Evolutionary conservation across 305 asterid species (phyloP).

Genomic region (Fraxinus albicans): DNA sequence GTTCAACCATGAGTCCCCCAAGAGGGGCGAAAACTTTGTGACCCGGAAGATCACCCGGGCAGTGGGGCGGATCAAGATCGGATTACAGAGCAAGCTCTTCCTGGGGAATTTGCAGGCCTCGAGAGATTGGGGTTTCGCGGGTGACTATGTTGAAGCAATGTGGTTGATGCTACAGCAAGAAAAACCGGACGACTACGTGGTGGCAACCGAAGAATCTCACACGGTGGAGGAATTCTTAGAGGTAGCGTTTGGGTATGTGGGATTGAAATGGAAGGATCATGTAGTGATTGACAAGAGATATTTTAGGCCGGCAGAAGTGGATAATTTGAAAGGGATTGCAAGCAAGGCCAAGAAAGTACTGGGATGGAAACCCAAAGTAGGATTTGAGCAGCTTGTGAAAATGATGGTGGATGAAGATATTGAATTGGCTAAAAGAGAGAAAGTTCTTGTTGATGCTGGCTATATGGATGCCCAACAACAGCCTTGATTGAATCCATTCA

Average conservation of each 20-base stretch:
- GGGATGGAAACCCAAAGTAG: conserved; percentile 91
- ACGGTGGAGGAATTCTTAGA: conserved; percentile 84
- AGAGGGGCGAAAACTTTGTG: conserved; percentile 94
- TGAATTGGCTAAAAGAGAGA: conserved; percentile 92
- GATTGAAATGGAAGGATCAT: conserved; percentile 79
- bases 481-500: conserved; percentile 44
- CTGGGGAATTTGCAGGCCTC: conserved; percentile 84
- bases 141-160: conserved; percentile 99
- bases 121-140: conserved; percentile 94
- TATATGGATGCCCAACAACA: conserved; percentile 97
- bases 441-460: conserved; percentile 92
- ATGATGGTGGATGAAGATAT: conserved; percentile 99
- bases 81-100: conserved; percentile 87
- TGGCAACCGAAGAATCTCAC: conserved; percentile 96
- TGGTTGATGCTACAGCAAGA: conserved; percentile 99
- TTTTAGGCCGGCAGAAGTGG: conserved; percentile 91
- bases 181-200: conserved; percentile 90
- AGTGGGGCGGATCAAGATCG: conserved; percentile 85
- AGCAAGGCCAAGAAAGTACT: conserved; percentile 71
- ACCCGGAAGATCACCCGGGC: conserved; percentile 95
- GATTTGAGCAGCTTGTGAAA: conserved; percentile 87
- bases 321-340: conserved; percentile 84
- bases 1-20: conserved; percentile 90
- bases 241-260: conserved; percentile 72
- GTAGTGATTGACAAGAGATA: conserved; percentile 82